phyloP scores from a whole-genome alignment of 371 early-diverging fungal genomes.

The Syncephalis fuscata region DNA sequence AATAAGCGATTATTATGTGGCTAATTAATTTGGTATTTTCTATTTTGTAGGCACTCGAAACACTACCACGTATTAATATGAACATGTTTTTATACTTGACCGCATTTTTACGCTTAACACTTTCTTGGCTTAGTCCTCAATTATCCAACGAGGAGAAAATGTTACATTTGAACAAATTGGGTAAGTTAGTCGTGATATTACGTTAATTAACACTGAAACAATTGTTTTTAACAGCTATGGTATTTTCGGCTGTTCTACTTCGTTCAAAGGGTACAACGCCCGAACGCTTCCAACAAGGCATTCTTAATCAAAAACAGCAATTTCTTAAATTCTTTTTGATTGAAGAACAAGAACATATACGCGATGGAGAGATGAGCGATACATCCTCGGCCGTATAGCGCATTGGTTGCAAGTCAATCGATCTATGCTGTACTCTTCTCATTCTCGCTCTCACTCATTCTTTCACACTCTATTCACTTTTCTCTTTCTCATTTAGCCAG shows the following conservation, averaged over 20 bases:
- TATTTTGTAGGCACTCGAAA: slow-evolving; percentile 21
- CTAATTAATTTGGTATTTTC: slow-evolving; percentile 6
- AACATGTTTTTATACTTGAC: slow-evolving; percentile 58
- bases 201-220: too few relatives aligned
- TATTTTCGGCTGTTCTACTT: slow-evolving; percentile 21
- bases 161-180: neutral
- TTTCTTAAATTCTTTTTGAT: neutral
- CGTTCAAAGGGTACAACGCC: slow-evolving; percentile 6
- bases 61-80: slow-evolving; percentile 41
- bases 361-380: neutral
- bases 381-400: neutral
- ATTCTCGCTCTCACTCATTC: too few relatives aligned
- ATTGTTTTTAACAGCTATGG: slow-evolving; percentile 12
- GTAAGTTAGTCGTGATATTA: too few relatives aligned
- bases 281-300: neutral
- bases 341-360: neutral
- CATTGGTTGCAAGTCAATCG: too few relatives aligned
- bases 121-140: too few relatives aligned
- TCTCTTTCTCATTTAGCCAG: too few relatives aligned
- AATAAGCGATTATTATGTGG: neutral
- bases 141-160: too few relatives aligned
- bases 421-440: too few relatives aligned
- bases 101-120: slow-evolving; percentile 27
- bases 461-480: too few relatives aligned
- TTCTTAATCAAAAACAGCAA: neutral